These are phyloP conservation scores for Pyrrhoderma lamaoense DNA, from an alignment of 1,284 basidiomycete species.

Conservation along the genomic window DNA sequence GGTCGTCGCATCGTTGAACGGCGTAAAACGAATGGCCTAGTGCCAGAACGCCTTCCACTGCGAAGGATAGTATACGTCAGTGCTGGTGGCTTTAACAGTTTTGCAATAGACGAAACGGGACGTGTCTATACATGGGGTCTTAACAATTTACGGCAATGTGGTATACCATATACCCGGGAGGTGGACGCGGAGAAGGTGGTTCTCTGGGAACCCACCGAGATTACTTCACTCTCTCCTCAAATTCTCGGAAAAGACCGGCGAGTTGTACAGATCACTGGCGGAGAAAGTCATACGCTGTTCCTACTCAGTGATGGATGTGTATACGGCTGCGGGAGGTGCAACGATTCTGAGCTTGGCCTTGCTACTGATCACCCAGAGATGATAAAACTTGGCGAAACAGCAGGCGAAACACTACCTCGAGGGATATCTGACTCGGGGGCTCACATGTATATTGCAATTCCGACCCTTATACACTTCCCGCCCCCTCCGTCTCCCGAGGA, in stretches of 20 bases:
- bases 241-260: constrained; percentile 34
- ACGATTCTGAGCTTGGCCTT: constrained; percentile 42
- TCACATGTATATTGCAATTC: constrained; percentile 25
- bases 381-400: constrained; percentile 19
- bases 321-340: constrained; percentile 41
- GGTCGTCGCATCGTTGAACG: constrained; percentile 45
- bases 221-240: constrained; percentile 38
- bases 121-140: constrained; percentile 53
- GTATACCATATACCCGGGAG: constrained; percentile 33
- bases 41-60: constrained; percentile 42
- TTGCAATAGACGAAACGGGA: constrained; percentile 46
- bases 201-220: constrained; percentile 38
- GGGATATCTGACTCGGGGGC: constrained; percentile 20
- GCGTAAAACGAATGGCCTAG: constrained; percentile 42
- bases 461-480: constrained; percentile 39
- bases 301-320: constrained; percentile 51
- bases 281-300: constrained; percentile 51
- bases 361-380: constrained; percentile 36
- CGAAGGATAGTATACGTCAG: constrained; percentile 46
- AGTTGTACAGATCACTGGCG: constrained; percentile 36
- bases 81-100: constrained; percentile 48
- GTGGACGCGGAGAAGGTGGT: constrained; percentile 28
- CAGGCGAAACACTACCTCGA: constrained; percentile 19
- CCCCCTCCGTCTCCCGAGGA: constrained; percentile 33
- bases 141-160: constrained; percentile 48